Evolutionary conservation across 371 early-diverging fungal species (phyloP), one percentile per base, ranked within the genome.

Genomic region (Mortierella sp.): DNA sequence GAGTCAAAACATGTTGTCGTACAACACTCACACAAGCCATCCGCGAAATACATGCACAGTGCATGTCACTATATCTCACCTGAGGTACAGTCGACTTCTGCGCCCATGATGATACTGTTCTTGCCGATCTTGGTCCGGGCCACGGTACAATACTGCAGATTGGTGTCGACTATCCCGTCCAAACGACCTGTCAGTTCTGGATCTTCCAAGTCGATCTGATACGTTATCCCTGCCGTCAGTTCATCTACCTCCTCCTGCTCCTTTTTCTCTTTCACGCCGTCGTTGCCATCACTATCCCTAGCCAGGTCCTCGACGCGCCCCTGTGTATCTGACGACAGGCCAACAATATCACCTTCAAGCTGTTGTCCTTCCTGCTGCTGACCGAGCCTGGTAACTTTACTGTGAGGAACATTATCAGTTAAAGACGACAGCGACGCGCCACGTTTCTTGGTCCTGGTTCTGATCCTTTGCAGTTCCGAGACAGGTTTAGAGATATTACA

Each of bases 31-130:
- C 32, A 0, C 48, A 14, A 24, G 18, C 35, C 12, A 35, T 0
- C 29, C 10, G 24, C 65, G 18, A 16, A 35, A 18, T 18, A 35
- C 14, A 18, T 65, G 35, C 35, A 38, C 24, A 38, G 6, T 29
- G 12, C 35, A 21, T 21, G 29, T 58, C 12, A 24, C n/a, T 14
- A 18, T 65, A 1, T 11, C 38, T 79, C 90, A 85, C 93, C 90
- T 79, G 88, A 80, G 16, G 93, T 90, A 84, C 98, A 98, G 84
- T 98, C 98, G 10, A 98, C 96, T 78, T 98, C 99, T 2, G 96
- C 99, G 1, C 97, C 99, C 89, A 98, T 93, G 14, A 98, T 88
- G 7, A 98, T 76, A 4, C 91, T 88, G 71, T 92, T 90, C 1
- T 78, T 78, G 0, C 97, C 97, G 2, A 98, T 86, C 76, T 89